phyloP scores from a whole-genome alignment of 352 stramenopile species.

The Thraustochytrium aureum region DNA sequence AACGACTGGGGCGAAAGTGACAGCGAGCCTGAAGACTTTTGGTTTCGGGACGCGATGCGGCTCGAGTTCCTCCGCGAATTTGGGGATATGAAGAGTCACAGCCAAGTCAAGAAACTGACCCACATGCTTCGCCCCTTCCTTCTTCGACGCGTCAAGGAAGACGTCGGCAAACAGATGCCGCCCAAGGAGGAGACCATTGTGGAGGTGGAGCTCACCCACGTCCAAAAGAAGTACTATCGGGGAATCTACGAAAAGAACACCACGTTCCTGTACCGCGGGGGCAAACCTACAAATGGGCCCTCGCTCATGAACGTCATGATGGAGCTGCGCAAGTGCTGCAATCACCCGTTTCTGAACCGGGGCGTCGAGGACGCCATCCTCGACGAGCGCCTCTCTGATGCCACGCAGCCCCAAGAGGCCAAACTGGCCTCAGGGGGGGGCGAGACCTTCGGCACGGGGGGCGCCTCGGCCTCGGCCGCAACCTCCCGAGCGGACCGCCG shows the following conservation, averaged over 20 bases:
- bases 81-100: conserved; percentile 42
- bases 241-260: conserved; percentile 62
- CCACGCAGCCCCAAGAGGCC: no score
- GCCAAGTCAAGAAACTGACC: conserved; percentile 62
- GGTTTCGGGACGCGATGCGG: conserved; percentile 72
- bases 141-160: conserved; percentile 90
- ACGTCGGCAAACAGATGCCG: conserved; percentile 84
- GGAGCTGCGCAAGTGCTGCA: conserved; percentile 94
- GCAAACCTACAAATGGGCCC: conserved; percentile 56
- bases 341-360: conserved; percentile 93
- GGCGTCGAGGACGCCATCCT: conserved; percentile 56
- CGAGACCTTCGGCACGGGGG: conserved; percentile 62
- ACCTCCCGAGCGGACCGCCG: conserved; percentile 67
- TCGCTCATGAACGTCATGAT: conserved; percentile 83
- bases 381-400: conserved; percentile 60
- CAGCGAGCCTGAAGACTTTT: conserved; percentile 47
- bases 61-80: conserved; percentile 71
- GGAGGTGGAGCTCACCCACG: conserved; percentile 60
- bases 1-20: conserved; percentile 23
- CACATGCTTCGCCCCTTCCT: conserved; percentile 96
- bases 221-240: conserved; percentile 74
- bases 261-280: conserved; percentile 59
- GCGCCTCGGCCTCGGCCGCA: not conserved
- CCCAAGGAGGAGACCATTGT: conserved; percentile 59
- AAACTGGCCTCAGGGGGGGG: conserved; percentile 66